Evolutionary conservation across 83 land plant genomes (phyloP).

Genomic region (Diphasiastrum complanatum): DNA sequence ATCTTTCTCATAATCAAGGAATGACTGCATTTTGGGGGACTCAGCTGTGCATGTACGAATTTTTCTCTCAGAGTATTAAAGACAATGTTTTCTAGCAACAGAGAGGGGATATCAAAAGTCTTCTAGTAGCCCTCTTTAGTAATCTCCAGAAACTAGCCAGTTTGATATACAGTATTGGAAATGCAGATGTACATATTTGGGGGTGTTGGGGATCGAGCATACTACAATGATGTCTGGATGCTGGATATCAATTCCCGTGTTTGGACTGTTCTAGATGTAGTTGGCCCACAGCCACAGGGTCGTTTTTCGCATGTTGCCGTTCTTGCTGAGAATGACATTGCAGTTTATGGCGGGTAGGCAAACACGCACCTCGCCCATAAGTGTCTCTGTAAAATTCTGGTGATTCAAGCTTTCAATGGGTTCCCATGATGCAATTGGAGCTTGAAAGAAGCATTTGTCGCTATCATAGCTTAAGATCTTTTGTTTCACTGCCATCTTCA

Average conservation of each 20-base stretch:
- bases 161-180: too few species aligned
- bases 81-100: too few species aligned
- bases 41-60: neutral
- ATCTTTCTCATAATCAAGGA: neutral
- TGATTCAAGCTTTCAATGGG: neutral
- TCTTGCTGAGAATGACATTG: constrained; percentile 35
- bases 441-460: too few species aligned
- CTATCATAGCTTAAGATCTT: too few species aligned
- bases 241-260: constrained; percentile 39
- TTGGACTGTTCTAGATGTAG: constrained; percentile 47
- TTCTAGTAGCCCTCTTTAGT: too few species aligned
- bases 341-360: constrained; percentile 63
- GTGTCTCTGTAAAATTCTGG: neutral
- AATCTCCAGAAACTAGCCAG: too few species aligned
- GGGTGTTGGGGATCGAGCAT: constrained; percentile 64
- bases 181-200: constrained; percentile 60
- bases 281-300: constrained; percentile 56
- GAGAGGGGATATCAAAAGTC: too few species aligned
- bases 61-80: too few species aligned
- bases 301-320: constrained; percentile 66
- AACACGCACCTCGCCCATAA: neutral
- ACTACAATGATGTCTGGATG: constrained; percentile 66
- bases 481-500: too few species aligned
- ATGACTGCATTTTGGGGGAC: neutral
- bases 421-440: neutral